Percentiles rank a stretch among this genome's conserved stretches.
phyloP scores from a whole-genome alignment of 1,284 basidiomycete genomes.

The Irpex sp. region DNA sequence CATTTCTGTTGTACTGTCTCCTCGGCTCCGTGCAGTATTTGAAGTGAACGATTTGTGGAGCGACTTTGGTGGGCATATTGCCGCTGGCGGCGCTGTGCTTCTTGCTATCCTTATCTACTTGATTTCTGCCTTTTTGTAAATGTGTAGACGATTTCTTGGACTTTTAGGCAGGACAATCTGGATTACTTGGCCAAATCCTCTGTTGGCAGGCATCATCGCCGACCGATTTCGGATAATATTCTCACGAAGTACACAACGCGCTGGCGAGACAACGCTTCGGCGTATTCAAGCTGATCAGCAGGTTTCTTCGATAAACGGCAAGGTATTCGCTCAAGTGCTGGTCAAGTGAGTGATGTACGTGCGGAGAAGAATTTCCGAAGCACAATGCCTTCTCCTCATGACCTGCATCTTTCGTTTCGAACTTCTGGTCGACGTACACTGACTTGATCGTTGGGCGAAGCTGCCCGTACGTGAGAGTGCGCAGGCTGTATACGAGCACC shows the following conservation, averaged over 20 bases:
- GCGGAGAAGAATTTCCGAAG: not conserved
- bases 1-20: conserved; percentile 51
- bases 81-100: conserved; percentile 10
- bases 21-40: conserved; percentile 49
- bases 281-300: not conserved
- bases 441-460: not conserved
- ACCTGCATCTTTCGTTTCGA: not conserved
- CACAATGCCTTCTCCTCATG: not conserved
- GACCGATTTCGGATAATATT: not conserved
- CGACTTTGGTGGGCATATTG: conserved; percentile 45
- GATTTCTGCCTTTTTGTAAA: conserved; percentile 2
- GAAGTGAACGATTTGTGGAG: conserved; percentile 59
- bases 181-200: not conserved
- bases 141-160: not conserved
- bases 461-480: not conserved
- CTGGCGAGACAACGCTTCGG: not conserved
- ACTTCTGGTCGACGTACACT: not conserved
- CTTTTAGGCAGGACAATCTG: not conserved
- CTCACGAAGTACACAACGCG: not conserved
- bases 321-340: not conserved
- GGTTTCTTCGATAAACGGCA: not conserved
- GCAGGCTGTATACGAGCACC: not conserved
- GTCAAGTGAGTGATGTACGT: conserved; percentile 1
- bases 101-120: conserved; percentile 15
- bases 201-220: not conserved